Conservation (phyloP, 306 rosid species). For the Cicer cuneatum region DNA sequence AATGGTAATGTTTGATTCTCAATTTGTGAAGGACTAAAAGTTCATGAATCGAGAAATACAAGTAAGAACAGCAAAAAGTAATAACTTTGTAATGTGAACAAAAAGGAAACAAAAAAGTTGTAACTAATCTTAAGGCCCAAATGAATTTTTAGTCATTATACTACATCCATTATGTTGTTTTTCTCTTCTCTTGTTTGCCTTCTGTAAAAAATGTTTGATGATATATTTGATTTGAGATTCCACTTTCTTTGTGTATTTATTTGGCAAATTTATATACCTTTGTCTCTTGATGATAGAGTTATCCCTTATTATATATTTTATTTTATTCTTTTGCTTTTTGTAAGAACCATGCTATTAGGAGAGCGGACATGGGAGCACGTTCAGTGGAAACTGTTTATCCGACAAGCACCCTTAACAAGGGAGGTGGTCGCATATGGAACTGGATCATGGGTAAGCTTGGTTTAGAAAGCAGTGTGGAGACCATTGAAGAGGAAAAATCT, state of each 20-base stretch:
- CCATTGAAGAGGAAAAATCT: constrained; percentile 49
- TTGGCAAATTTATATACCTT: background rate
- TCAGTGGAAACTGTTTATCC: constrained; percentile 78
- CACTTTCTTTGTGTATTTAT: constrained; percentile 8
- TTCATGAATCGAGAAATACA: background rate
- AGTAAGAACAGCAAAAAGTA: background rate
- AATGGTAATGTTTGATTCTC: no score
- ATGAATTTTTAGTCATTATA: no score
- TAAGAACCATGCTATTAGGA: constrained; percentile 94
- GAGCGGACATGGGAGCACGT: constrained; percentile 76
- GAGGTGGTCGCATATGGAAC: constrained; percentile 58
- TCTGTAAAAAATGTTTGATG: constrained; percentile 4
- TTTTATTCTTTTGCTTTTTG: constrained; percentile 43
- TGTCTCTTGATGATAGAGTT: constrained; percentile 32
- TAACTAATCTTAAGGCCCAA: background rate
- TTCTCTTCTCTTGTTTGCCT: constrained; percentile 4
- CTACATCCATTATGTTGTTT: no score
- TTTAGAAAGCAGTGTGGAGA: constrained; percentile 50
- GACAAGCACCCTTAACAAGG: constrained; percentile 48
- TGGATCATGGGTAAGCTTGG: constrained; percentile 76
- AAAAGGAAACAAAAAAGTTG: background rate
- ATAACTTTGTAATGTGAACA: background rate
- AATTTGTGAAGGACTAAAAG: no score
- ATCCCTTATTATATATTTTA: constrained; percentile 41
- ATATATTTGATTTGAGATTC: background rate